Percentiles rank a stretch among this genome's conserved stretches.
Evolutionary conservation across 2,329 filamentous ascomycete genomes (phyloP).

Genomic region (Clathrospora elynae): DNA sequence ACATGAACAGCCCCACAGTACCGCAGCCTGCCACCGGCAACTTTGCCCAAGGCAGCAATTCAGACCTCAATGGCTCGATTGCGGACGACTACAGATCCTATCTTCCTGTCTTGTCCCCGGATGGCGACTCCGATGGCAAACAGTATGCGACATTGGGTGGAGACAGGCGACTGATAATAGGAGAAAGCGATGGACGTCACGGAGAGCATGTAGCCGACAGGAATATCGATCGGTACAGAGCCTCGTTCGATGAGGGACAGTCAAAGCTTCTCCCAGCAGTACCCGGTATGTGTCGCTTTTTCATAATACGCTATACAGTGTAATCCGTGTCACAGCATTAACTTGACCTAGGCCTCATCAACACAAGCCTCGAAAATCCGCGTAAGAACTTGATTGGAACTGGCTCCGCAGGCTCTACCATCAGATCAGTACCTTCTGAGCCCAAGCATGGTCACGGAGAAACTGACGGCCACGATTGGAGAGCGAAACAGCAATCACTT

Average conservation of each 20-base stretch:
- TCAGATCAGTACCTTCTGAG: slow-evolving; percentile 9
- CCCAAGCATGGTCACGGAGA: no score
- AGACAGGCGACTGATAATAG: slow-evolving; percentile 21
- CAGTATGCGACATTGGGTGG: slow-evolving; percentile 28
- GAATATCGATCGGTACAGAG: slow-evolving; percentile 28
- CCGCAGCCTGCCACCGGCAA: neutral
- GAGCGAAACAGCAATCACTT: slow-evolving; percentile 11
- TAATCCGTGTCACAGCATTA: neutral
- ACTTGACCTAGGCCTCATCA: slow-evolving; percentile 8
- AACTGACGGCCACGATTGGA: slow-evolving; percentile 5
- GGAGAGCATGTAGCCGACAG: slow-evolving; percentile 58
- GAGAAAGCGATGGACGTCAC: slow-evolving; percentile 44
- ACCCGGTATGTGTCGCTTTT: slow-evolving; percentile 14
- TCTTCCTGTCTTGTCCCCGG: slow-evolving; percentile 21
- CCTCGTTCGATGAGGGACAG: slow-evolving; percentile 8
- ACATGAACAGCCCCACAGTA: slow-evolving; percentile 1
- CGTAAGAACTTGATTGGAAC: neutral
- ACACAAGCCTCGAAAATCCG: neutral
- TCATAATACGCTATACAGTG: neutral
- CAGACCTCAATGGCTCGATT: slow-evolving; percentile 21
- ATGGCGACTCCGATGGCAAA: slow-evolving; percentile 12
- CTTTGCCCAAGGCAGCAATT: slow-evolving; percentile 3
- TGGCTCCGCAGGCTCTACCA: slow-evolving; percentile 5
- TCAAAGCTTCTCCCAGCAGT: slow-evolving; percentile 10
- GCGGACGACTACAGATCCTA: slow-evolving; percentile 31